Evolutionary conservation across 2,329 filamentous ascomycete genomes (phyloP).

Genomic region (Coniochaeta sp.): DNA sequence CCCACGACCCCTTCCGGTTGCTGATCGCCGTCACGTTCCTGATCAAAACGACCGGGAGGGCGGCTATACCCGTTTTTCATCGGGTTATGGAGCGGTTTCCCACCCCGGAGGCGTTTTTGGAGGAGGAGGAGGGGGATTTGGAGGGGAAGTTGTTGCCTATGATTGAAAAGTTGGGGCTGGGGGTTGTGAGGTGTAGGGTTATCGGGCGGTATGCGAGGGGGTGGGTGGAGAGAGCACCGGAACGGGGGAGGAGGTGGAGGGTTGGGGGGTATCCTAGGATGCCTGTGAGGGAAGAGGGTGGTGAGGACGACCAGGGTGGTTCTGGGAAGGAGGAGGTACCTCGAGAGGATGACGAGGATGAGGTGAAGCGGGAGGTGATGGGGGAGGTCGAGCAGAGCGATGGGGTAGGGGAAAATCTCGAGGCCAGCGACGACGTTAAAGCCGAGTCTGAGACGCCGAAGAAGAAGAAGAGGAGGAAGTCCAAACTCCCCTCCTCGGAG

Average conservation of each 20-base stretch:
- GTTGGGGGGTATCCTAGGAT: conserved; percentile 38
- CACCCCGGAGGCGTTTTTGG: conserved; percentile 51
- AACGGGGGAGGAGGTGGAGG: conserved; percentile 44
- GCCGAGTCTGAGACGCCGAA: neutral
- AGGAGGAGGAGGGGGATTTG: conserved; percentile 42
- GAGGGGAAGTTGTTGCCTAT: conserved; percentile 46
- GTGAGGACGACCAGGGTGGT: conserved; percentile 1
- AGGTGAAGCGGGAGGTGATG: conserved; percentile 18
- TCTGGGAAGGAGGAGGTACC: conserved; percentile 11
- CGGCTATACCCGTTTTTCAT: conserved; percentile 71
- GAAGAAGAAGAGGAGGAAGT: conserved; percentile 20
- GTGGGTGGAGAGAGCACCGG: conserved; percentile 58
- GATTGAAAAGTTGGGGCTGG: conserved; percentile 66
- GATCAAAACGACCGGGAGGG: conserved; percentile 68
- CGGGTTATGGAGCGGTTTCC: conserved; percentile 62
- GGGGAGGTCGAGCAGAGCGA: neutral
- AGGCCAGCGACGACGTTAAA: no score
- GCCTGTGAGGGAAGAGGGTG: conserved; percentile 13
- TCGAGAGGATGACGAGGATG: conserved; percentile 7
- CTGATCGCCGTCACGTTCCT: conserved; percentile 79
- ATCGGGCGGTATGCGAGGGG: conserved; percentile 64
- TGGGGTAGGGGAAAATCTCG: neutral
- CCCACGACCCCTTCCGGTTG: conserved; percentile 68
- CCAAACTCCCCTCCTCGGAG: conserved; percentile 25
- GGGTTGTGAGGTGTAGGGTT: conserved; percentile 57